Evolutionary conservation across 257 asterid species (phyloP), one percentile per base, ranked within the genome.

Genomic region (Plantago ovata): DNA sequence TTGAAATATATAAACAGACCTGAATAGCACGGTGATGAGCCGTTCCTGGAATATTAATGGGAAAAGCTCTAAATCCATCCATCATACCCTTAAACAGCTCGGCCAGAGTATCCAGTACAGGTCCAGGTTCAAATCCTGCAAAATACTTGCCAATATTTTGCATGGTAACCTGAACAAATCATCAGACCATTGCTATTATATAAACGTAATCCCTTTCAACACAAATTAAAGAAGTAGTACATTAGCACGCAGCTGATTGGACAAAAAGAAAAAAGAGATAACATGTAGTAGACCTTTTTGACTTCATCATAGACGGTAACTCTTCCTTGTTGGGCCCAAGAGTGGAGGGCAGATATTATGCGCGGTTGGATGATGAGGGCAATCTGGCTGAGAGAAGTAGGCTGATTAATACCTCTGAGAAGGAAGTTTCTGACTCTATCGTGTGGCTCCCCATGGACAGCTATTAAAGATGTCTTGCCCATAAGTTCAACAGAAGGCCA

Each of bases 31-130:
- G 51, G 68, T 55, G 74, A 49, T 53, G 60, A 57, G 76, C 52
- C 50, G 87, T 75, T 68, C 87, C 87, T 0, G 84, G 87, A 22
- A 83, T 44, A 15, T 83, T 41, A 63, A 80, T 61, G 7, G 84
- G 87, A 51, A 72, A 62, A 33, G 79, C 66, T 73, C 81, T 68
- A 18, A 80, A 0, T 64, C 87, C 91, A 1, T 21, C 28, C 1
- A 75, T 3, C 28, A 83, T 10, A 6, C 83, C 83, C 1, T 7
- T 20, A 28, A 70, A 75, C 33, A 70, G 47, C 55, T 64, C 73
- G 13, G 71, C 74, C 4, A 83, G 84, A 20, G 53, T 48, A 55
- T 80, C 84, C 72, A 83, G 43, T 50, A 46, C 63, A 47, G 39
- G 57, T 0, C 80, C 85, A 1, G 79, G 68, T 66, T 77, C 83